These are phyloP conservation scores for Pseudoscleropodium purum DNA, from an alignment of 225 moss, liverwort and hornwort genomes.

Conservation along the genomic window DNA sequence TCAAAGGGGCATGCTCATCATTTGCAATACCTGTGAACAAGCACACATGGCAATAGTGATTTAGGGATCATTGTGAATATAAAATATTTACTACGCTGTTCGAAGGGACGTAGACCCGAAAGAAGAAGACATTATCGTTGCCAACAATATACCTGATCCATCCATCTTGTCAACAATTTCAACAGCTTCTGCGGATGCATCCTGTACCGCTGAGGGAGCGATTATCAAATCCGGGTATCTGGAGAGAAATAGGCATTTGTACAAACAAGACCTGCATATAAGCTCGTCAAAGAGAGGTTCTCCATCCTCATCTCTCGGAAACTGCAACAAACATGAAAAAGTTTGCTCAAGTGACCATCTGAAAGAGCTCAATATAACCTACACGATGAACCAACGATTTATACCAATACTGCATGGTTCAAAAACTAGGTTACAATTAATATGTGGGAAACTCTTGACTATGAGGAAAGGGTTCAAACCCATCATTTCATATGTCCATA, in stretches of 20 bases:
- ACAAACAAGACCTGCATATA: slow-evolving; percentile 48
- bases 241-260: slow-evolving; percentile 46
- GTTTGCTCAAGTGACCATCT: not conserved
- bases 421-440: not conserved
- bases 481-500: not conserved
- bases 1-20: not conserved
- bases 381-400: not conserved
- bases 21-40: slow-evolving; percentile 8
- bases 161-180: slow-evolving; percentile 5
- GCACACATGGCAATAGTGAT: not conserved
- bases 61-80: not conserved
- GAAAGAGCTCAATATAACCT: not conserved
- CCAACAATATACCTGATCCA: slow-evolving; percentile 14
- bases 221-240: slow-evolving; percentile 44
- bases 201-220: slow-evolving; percentile 19
- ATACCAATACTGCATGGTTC: not conserved
- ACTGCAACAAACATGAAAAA: slow-evolving; percentile 21
- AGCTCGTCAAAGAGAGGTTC: slow-evolving; percentile 73
- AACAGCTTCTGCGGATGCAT: slow-evolving; percentile 16
- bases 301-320: slow-evolving; percentile 81
- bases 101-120: not conserved
- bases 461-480: not conserved
- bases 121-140: not conserved
- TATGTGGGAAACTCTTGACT: not conserved
- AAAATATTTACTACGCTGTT: not conserved